Percentiles rank a stretch among this genome's conserved stretches.
Evolutionary conservation across 495 filamentous ascomycete species (phyloP).

Genomic region (Lepraria neglecta): DNA sequence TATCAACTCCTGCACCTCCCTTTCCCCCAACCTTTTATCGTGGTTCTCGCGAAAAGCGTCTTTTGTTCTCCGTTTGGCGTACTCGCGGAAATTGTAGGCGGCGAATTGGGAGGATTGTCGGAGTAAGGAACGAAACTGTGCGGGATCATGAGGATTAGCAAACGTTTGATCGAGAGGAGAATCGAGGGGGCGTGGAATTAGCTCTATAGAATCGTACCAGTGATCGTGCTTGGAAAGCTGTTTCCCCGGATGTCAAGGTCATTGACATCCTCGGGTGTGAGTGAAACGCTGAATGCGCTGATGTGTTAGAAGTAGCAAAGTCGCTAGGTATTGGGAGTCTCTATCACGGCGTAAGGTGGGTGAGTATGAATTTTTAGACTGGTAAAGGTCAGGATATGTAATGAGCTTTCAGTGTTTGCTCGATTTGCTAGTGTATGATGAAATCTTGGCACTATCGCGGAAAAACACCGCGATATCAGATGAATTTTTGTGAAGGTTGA

Average conservation of each 20-base stretch:
- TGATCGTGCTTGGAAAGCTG: slow-evolving; percentile 65
- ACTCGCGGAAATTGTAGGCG: slow-evolving; percentile 95
- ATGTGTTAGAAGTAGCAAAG: neutral
- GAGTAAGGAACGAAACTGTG: slow-evolving; percentile 84
- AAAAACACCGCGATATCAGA: neutral
- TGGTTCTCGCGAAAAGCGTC: slow-evolving; percentile 83
- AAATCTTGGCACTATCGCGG: slow-evolving; percentile 7
- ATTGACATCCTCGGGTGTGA: slow-evolving; percentile 35
- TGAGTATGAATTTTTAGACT: too few relatives aligned
- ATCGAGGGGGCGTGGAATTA: neutral
- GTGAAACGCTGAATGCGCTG: neutral
- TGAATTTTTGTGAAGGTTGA: too few relatives aligned
- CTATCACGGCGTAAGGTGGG: neutral
- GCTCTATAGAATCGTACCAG: slow-evolving; percentile 46
- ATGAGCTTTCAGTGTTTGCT: slow-evolving; percentile 1
- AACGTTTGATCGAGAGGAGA: neutral
- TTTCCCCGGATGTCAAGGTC: slow-evolving; percentile 51
- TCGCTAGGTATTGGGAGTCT: neutral
- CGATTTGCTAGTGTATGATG: neutral
- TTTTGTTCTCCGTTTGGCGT: slow-evolving; percentile 78
- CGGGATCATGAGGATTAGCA: neutral
- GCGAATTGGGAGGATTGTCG: slow-evolving; percentile 83
- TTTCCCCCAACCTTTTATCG: slow-evolving; percentile 54
- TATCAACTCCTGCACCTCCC: slow-evolving; percentile 78
- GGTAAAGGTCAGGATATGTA: neutral